Percentiles rank a stretch among this genome's conserved stretches.
These are phyloP conservation scores for Trichoderma virens DNA, from an alignment of 495 filamentous ascomycete genomes.

Conservation along the genomic window DNA sequence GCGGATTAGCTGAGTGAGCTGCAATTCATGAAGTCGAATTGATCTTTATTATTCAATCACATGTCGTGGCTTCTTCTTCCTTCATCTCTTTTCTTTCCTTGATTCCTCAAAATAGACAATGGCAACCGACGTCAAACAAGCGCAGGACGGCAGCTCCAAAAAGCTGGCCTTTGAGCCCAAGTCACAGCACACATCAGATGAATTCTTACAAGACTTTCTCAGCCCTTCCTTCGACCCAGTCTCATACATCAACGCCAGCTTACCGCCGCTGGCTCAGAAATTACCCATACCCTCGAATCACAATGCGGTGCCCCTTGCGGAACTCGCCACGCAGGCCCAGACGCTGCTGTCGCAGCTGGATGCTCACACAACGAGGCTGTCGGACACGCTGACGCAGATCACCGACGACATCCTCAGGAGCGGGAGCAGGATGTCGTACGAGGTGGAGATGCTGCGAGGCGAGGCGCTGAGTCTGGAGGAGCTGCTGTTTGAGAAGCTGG, in stretches of 20 bases:
- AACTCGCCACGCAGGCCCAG: constrained; percentile 75
- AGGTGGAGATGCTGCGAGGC: constrained; percentile 86
- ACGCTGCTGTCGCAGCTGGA: constrained; percentile 77
- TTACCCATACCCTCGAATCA: constrained; percentile 24
- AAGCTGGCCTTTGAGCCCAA: constrained; percentile 25
- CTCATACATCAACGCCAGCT: constrained; percentile 69
- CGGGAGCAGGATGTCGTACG: constrained; percentile 80
- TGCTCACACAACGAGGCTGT: constrained; percentile 76
- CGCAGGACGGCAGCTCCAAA: background rate
- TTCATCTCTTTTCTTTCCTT: background rate
- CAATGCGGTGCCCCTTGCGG: constrained; percentile 41
- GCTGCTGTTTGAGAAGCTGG: constrained; percentile 60
- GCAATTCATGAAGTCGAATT: background rate
- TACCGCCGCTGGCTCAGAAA: constrained; percentile 46
- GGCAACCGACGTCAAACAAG: constrained; percentile 1
- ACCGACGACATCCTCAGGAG: constrained; percentile 92
- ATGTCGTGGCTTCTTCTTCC: background rate
- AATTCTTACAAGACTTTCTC: constrained; percentile 59
- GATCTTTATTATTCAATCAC: too few relatives aligned
- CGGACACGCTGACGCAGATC: constrained; percentile 74
- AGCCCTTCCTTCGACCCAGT: constrained; percentile 67
- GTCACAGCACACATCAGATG: constrained; percentile 52
- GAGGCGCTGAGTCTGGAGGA: constrained; percentile 75
- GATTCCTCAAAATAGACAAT: background rate
- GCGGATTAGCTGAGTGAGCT: background rate